Conservation (phyloP, 2,329 filamentous ascomycete genomes). For the Penicillium sp. region DNA sequence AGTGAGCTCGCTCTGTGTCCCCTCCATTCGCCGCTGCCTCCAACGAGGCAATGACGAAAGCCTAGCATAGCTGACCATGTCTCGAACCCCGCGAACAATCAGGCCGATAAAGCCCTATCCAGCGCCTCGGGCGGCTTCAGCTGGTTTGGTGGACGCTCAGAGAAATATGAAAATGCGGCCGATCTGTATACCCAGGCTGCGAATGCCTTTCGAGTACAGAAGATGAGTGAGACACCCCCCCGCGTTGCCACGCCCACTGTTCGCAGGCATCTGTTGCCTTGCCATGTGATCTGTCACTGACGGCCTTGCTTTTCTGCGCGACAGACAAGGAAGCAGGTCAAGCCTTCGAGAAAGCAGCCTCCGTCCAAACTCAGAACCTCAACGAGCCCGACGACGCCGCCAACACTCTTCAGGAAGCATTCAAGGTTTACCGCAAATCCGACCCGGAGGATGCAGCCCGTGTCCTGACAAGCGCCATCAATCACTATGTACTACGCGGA, state of each 20-base stretch:
- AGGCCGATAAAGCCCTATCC: conserved; percentile 85
- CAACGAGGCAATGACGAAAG: conserved; percentile 32
- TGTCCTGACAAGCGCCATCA: conserved; percentile 77
- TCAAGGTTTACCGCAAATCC: conserved; percentile 89
- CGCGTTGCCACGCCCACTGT: conserved; percentile 11
- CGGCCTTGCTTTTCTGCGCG: conserved; percentile 3
- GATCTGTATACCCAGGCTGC: conserved; percentile 86
- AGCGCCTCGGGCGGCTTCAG: conserved; percentile 80
- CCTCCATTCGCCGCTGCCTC: conserved; percentile 18
- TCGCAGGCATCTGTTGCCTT: neutral
- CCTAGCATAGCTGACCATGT: conserved; percentile 32
- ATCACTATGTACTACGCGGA: conserved; percentile 84
- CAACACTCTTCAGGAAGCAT: conserved; percentile 85
- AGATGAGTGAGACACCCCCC: conserved; percentile 64
- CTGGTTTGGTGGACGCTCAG: conserved; percentile 82
- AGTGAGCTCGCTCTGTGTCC: conserved; percentile 51
- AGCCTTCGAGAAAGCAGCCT: conserved; percentile 84
- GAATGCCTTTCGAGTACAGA: conserved; percentile 88
- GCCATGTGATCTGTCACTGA: conserved; percentile 1
- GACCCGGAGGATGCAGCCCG: conserved; percentile 81
- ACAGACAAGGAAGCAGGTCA: conserved; percentile 82
- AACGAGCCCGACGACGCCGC: conserved; percentile 93
- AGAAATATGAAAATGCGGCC: conserved; percentile 88
- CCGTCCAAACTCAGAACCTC: conserved; percentile 76
- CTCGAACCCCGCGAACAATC: conserved; percentile 26